Percentiles rank a stretch among this genome's conserved stretches.
Evolutionary conservation across 2,329 filamentous ascomycete genomes (phyloP).

Genomic region (Lachnellula cervina): DNA sequence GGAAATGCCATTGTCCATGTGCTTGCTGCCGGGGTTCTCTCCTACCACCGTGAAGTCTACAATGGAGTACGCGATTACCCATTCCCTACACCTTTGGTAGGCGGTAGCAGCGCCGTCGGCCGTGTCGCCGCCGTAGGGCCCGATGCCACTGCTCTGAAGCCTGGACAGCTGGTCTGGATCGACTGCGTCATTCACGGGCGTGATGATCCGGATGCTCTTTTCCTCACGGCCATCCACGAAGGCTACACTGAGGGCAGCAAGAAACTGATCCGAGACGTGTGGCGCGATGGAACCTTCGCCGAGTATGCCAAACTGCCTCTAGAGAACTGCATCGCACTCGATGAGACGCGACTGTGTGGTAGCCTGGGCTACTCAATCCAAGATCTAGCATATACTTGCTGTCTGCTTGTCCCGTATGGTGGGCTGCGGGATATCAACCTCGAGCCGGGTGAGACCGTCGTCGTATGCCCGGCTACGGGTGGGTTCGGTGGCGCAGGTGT

Average conservation of each 20-base stretch:
- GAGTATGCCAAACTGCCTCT: conserved; percentile 33
- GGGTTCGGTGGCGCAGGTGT: conserved; percentile 41
- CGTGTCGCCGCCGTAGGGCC: conserved; percentile 31
- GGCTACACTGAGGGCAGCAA: conserved; percentile 26
- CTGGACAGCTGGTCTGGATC: conserved; percentile 33
- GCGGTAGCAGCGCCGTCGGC: conserved; percentile 30
- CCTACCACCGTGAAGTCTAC: conserved; percentile 36
- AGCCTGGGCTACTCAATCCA: conserved; percentile 35
- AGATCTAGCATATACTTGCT: conserved; percentile 33
- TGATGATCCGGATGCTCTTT: conserved; percentile 29
- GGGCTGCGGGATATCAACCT: conserved; percentile 41
- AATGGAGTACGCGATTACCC: conserved; percentile 28
- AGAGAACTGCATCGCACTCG: conserved; percentile 32
- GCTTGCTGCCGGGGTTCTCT: conserved; percentile 31
- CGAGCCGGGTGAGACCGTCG: conserved; percentile 40
- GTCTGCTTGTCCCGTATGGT: conserved; percentile 41
- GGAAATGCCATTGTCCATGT: conserved; percentile 37
- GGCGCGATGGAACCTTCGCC: conserved; percentile 30
- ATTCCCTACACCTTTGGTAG: conserved; percentile 26
- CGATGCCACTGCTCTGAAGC: conserved; percentile 29
- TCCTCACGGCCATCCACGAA: conserved; percentile 29
- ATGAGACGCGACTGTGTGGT: conserved; percentile 29
- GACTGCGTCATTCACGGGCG: conserved; percentile 32
- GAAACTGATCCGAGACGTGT: conserved; percentile 30
- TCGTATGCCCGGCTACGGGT: conserved; percentile 44